Base-by-base conservation (phyloP, 345 rosid species). In the Cardamine chenopodiifolia region DNA sequence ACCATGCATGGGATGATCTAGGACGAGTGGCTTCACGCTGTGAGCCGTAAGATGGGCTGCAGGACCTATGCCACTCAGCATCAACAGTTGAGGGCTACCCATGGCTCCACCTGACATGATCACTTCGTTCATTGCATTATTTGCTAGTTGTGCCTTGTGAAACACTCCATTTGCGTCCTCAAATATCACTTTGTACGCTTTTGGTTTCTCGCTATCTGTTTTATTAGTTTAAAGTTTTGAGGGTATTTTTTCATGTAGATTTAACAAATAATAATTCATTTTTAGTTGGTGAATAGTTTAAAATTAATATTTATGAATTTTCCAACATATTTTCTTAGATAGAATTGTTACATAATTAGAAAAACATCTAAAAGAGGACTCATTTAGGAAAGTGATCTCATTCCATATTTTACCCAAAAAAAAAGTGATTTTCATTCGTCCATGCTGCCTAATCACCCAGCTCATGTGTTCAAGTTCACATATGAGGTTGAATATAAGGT, bases 41-140 rank as follows among this genome's bases (percentile, higher is more conserved):
- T 78, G 80, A 26, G 60, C 18, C 5, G 12, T 7, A 19, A 88
- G 91, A 25, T 82, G 84, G 5, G 35, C 2, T 8, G 35, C 53
- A 0, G 93, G 93, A 19, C 90, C 96, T n/a, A 90, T 55, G 0
- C 91, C 91, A 37, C 91, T 90, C 13, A 90, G 44, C 93, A 90
- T 82, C 62, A 90, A 49, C 9, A 87, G 40, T 15, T 88, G 92
- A 6, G 94, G 97, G 79, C 94, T 90, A 14, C 94, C 92, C 0
- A 90, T 13, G 15, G 96, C 91, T 3, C 96, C 93, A 0, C 93
- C 90, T 2, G 96, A 72, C 44, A 84, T 4, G 18, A 90, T 84
- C 25, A 88, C 70, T 83, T 90, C 93, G 56, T 67, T 88, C 68
- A 35, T 81, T 1, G 54, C 6, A 26, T 71, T 35, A 3, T 29